These are phyloP conservation scores for Smittium culicis DNA, from an alignment of 371 early-diverging fungal genomes.

Conservation along the genomic window DNA sequence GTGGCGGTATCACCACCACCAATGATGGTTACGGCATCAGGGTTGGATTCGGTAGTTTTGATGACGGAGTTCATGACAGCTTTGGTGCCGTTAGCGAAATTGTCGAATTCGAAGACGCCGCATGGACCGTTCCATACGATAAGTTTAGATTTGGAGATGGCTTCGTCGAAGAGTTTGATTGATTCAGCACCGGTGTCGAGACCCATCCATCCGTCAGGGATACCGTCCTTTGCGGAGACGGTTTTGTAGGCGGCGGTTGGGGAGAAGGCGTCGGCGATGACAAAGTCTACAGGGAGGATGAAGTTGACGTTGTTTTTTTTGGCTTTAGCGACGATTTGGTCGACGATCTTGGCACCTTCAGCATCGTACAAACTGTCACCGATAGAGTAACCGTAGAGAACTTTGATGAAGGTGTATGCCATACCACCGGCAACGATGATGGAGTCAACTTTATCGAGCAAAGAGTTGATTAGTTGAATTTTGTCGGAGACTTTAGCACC, in stretches of 20 bases:
- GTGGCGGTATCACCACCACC: slow-evolving; percentile 99
- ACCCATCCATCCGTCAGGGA: slow-evolving; percentile 84
- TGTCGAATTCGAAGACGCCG: slow-evolving; percentile 96
- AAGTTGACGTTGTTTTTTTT: slow-evolving; percentile 75
- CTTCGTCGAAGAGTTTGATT: slow-evolving; percentile 52
- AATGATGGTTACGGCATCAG: slow-evolving; percentile 47
- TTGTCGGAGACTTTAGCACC: slow-evolving; percentile 99
- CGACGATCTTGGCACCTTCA: slow-evolving; percentile 75
- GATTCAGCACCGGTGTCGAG: slow-evolving; percentile 89
- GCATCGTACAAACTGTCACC: slow-evolving; percentile 88
- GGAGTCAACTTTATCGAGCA: slow-evolving; percentile 78
- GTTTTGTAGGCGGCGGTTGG: slow-evolving; percentile 61
- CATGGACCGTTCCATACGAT: slow-evolving; percentile 98
- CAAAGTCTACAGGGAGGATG: slow-evolving; percentile 80
- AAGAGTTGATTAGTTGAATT: slow-evolving; percentile 92
- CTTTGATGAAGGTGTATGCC: slow-evolving; percentile 97
- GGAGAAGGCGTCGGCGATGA: slow-evolving; percentile 75
- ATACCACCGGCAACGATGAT: slow-evolving; percentile 95
- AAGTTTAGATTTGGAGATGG: slow-evolving; percentile 66
- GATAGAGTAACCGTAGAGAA: slow-evolving; percentile 69
- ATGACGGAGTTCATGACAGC: slow-evolving; percentile 70
- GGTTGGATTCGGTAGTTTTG: slow-evolving; percentile 60
- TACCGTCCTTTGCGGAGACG: slow-evolving; percentile 79
- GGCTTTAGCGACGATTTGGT: slow-evolving; percentile 67
- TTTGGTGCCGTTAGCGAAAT: slow-evolving; percentile 84